Evolutionary conservation across 352 stramenopile species (phyloP), one percentile per base, ranked within the genome.

Genomic region (Phytophthora nicotianae): DNA sequence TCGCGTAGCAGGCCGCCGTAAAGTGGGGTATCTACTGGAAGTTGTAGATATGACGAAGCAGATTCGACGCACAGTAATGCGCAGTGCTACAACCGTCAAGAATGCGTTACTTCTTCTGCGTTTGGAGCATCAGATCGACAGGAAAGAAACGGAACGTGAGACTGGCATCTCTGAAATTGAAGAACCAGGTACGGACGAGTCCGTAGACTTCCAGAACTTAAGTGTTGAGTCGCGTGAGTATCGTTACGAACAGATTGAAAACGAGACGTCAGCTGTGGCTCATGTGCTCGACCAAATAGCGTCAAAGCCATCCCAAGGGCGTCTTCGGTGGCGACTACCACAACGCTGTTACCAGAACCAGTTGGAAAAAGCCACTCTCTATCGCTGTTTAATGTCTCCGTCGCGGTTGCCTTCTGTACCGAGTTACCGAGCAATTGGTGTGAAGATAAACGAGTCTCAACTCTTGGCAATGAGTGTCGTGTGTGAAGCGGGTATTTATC

Each of bases 1-100:
- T 26, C 65, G 70, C 1, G 57, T 75, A 5, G 73, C 69, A 9
- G 81, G 82, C 2, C 76, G 74, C 20, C 76, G 85, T n/a, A 89
- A 88, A 53, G 72, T 94, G 14, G 75, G 74, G 0, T 94, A 94
- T 56, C 19, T 94, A 4, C 72, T 94, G 27, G 68, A 68, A 1
- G 78, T 91, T 8, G 61, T 77, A 24, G 75, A 88, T 24, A 37
- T 49, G 19, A 21, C 5, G 10, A 42, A 63, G 27, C 65, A 58
- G 50, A 26, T 24, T 67, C 54, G 51, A 46, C 62, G 63, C 9
- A 77, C 53, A 4, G 79, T 89, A 2, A 51, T 92, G 17, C 81
- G 83, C 4, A 90, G 75, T 32, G 81, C 79, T 24, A 58, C 68
- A 10, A 92, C 83, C 1, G 55, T 92, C 11, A 89, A 90, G 56